These are phyloP conservation scores for Zoysia matrella DNA, from an alignment of 202 grass and related monocot genomes.

Conservation along the genomic window DNA sequence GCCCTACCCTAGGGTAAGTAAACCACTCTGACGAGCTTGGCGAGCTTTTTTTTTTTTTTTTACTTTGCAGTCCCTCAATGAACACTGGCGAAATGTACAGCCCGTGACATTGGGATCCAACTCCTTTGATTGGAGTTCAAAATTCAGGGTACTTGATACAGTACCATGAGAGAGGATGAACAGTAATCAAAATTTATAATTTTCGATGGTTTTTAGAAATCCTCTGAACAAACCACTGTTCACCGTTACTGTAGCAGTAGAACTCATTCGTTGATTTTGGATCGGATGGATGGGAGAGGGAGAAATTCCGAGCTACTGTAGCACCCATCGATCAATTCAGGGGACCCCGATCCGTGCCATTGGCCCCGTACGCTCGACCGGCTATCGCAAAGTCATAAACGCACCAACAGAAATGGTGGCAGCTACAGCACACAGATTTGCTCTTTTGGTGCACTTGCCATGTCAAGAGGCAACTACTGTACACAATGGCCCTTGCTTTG, in stretches of 20 bases:
- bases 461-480: not conserved
- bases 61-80: constrained; percentile 35
- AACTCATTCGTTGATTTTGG: too few relatives aligned
- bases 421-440: not conserved
- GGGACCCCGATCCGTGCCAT: constrained; percentile 9
- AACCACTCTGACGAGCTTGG: constrained; percentile 22
- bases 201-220: too few relatives aligned
- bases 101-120: too few relatives aligned
- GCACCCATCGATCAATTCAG: too few relatives aligned
- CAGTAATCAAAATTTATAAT: too few relatives aligned
- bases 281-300: too few relatives aligned
- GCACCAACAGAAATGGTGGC: not conserved
- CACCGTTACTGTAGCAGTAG: too few relatives aligned
- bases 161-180: too few relatives aligned
- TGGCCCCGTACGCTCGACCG: constrained; percentile 27
- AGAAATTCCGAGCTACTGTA: too few relatives aligned
- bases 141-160: too few relatives aligned
- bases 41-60: not conserved
- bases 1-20: constrained; percentile 9
- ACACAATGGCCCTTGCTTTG: not conserved
- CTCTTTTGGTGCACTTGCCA: not conserved
- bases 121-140: too few relatives aligned
- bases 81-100: constrained; percentile 18
- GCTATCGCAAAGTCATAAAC: constrained; percentile 2
- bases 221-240: too few relatives aligned